Evolutionary conservation across 805 yeast species (phyloP).

Genomic region (Metschnikowia chrysomelidarum): DNA sequence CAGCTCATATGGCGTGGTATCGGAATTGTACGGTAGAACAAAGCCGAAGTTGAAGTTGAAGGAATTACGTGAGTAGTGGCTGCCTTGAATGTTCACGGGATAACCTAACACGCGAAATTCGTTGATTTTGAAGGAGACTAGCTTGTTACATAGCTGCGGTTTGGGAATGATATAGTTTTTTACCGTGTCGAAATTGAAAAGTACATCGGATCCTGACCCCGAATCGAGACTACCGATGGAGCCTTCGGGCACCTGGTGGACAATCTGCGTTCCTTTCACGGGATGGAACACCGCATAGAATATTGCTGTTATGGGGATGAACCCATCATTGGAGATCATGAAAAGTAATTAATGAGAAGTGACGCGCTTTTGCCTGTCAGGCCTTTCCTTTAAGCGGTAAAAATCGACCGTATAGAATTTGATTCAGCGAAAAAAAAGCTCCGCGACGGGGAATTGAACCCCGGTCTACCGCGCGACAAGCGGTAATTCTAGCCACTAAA

Average conservation of each 20-base stretch:
- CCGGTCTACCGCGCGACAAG: conserved; percentile 26
- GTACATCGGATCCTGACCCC: conserved; percentile 13
- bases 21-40: conserved; percentile 80
- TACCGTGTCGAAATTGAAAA: conserved; percentile 79
- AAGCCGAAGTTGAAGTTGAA: conserved; percentile 92
- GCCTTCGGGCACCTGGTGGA: conserved; percentile 86
- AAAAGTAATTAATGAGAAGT: too few species aligned
- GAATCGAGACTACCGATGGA: conserved; percentile 36
- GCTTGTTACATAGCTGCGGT: conserved; percentile 80
- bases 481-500: conserved; percentile 25
- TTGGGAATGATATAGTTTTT: conserved; percentile 93
- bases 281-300: conserved; percentile 95
- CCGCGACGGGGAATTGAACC: conserved; percentile 26
- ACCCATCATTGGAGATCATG: conserved; percentile 53
- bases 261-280: conserved; percentile 89
- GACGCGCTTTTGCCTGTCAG: too few species aligned
- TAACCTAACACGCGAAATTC: conserved; percentile 76
- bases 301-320: conserved; percentile 83
- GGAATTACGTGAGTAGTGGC: conserved; percentile 82
- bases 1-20: conserved; percentile 82
- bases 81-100: conserved; percentile 78
- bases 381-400: too few species aligned
- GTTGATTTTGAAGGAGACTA: conserved; percentile 70
- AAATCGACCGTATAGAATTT: too few species aligned
- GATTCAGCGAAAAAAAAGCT: conserved; percentile 18